phyloP scores from a whole-genome alignment of 31 red algal species.

The Asparagopsis taxiformis region DNA sequence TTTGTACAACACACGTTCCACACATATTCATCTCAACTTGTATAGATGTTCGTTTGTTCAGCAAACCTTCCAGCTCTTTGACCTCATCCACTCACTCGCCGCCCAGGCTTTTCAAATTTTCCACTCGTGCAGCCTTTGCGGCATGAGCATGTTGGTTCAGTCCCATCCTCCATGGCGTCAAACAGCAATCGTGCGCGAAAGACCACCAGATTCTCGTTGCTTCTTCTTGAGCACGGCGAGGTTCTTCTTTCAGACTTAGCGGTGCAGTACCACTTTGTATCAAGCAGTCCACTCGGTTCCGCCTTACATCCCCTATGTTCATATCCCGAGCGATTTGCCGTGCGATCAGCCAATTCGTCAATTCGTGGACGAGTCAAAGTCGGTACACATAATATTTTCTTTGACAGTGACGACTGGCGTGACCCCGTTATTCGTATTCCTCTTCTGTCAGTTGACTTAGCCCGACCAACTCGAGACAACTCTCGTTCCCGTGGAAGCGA shows the following conservation, averaged over 20 bases:
- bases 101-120: neutral
- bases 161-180: slow-evolving; percentile 35
- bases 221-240: slow-evolving; percentile 58
- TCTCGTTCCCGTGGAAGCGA: slow-evolving; percentile 28
- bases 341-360: slow-evolving; percentile 18
- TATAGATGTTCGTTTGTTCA: too few species aligned
- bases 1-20: neutral
- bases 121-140: neutral
- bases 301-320: slow-evolving; percentile 16
- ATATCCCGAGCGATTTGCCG: slow-evolving; percentile 17
- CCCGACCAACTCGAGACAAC: slow-evolving; percentile 26
- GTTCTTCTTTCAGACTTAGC: slow-evolving; percentile 68
- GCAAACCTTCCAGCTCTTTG: too few species aligned
- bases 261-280: slow-evolving; percentile 58
- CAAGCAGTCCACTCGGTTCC: slow-evolving; percentile 14
- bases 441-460: slow-evolving; percentile 31
- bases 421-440: slow-evolving; percentile 71
- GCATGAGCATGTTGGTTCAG: neutral
- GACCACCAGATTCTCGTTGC: slow-evolving; percentile 50
- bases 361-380: slow-evolving; percentile 54
- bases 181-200: slow-evolving; percentile 13
- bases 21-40: too few species aligned
- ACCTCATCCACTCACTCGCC: too few species aligned
- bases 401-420: slow-evolving; percentile 69
- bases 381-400: slow-evolving; percentile 56